phyloP scores from a whole-genome alignment of 108 stramenopile genomes.

The Cyclotella baltica region DNA sequence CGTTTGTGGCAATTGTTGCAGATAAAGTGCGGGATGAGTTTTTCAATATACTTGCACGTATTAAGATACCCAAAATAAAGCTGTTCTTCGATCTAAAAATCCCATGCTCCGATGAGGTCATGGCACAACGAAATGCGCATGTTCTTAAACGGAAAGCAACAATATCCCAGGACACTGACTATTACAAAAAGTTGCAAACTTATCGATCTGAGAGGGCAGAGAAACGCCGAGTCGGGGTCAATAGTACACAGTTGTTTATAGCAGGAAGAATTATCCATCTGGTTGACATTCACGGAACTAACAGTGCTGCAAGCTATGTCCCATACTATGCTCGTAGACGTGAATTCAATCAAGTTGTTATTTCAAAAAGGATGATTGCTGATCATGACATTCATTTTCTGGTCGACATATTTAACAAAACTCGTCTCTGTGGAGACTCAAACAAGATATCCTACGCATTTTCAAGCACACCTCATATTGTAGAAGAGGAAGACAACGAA shows the following conservation, averaged over 20 bases:
- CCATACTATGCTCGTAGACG: conserved; percentile 13
- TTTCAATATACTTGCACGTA: conserved; percentile 36
- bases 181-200: conserved; percentile 14
- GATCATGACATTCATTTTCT: conserved; percentile 15
- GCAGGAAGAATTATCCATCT: conserved; percentile 53
- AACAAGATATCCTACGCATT: not conserved
- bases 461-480: not conserved
- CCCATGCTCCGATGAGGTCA: not conserved
- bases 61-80: conserved; percentile 52
- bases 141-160: not conserved
- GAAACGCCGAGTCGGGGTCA: conserved; percentile 8
- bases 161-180: conserved; percentile 17
- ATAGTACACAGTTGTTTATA: conserved; percentile 8
- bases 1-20: not conserved
- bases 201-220: conserved; percentile 13
- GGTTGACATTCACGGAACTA: conserved; percentile 23
- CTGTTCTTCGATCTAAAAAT: conserved; percentile 20
- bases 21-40: conserved; percentile 37
- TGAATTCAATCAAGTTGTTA: conserved; percentile 12
- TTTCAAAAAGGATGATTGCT: conserved; percentile 15
- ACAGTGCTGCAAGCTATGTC: not conserved
- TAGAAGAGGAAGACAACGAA: not conserved
- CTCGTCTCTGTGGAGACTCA: not conserved
- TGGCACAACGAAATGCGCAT: conserved; percentile 16
- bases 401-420: conserved; percentile 6